phyloP scores from a whole-genome alignment of 257 asterid species.

The Solanum virginianum region DNA sequence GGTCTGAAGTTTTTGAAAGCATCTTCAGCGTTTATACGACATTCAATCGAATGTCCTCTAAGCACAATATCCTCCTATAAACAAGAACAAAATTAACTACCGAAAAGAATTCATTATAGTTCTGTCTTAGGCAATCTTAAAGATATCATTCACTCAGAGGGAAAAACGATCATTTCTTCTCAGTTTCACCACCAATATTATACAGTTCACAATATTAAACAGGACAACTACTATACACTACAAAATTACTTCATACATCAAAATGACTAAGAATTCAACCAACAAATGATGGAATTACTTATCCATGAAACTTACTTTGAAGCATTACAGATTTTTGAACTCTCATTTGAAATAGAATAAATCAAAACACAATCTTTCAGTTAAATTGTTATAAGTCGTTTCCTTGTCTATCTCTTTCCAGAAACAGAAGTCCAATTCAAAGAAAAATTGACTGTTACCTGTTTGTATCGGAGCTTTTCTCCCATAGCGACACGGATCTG shows the following conservation, averaged over 20 bases:
- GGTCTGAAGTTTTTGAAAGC: slow-evolving; percentile 99
- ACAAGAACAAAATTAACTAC: slow-evolving; percentile 1
- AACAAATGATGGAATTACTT: background rate
- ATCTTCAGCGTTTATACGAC: slow-evolving; percentile 98
- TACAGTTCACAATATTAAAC: background rate
- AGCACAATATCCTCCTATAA: slow-evolving; percentile 82
- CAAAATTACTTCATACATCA: background rate
- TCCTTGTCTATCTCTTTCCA: background rate
- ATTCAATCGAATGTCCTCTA: slow-evolving; percentile 91
- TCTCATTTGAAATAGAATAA: background rate
- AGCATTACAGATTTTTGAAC: background rate
- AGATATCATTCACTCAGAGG: background rate
- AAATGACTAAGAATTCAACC: background rate
- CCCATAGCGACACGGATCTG: slow-evolving; percentile 95
- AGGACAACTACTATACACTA: background rate
- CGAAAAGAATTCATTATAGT: background rate
- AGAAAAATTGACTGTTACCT: slow-evolving; percentile 27
- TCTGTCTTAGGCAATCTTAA: background rate
- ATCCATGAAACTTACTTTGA: background rate
- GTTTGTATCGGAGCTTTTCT: slow-evolving; percentile 74
- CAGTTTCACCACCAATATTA: background rate
- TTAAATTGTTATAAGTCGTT: background rate
- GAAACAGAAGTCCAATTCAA: background rate
- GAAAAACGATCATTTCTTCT: background rate
- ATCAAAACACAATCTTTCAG: background rate